Conservation (phyloP, 306 rosid genomes). For the Vicia sativa region DNA sequence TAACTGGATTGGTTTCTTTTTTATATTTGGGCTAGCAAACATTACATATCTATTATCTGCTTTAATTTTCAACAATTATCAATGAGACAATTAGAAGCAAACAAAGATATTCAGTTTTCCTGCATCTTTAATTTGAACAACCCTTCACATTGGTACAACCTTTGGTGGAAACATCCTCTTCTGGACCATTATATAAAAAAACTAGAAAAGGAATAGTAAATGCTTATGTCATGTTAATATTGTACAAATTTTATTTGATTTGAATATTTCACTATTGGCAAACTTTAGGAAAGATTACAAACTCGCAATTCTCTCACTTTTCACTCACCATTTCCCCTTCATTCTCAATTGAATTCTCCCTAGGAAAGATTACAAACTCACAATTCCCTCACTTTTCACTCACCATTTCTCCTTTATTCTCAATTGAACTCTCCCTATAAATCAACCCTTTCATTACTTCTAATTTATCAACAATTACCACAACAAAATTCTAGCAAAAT, state of each 20-base stretch:
- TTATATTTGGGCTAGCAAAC: background rate
- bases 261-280: background rate
- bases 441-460: no score
- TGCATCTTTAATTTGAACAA: background rate
- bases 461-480: no score
- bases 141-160: background rate
- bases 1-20: background rate
- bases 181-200: background rate
- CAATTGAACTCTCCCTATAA: no score
- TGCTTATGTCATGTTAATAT: background rate
- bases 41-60: background rate
- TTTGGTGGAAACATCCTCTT: constrained; percentile 2
- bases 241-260: background rate
- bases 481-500: no score
- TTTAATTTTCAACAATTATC: background rate
- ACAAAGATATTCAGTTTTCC: background rate
- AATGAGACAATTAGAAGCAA: background rate
- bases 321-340: no score
- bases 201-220: background rate
- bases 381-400: no score
- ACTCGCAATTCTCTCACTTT: no score
- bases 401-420: no score
- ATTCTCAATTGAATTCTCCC: no score
- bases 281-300: background rate
- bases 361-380: no score